These are phyloP conservation scores for Ascochyta fabae DNA, from an alignment of 2,329 filamentous ascomycete genomes.

Conservation along the genomic window DNA sequence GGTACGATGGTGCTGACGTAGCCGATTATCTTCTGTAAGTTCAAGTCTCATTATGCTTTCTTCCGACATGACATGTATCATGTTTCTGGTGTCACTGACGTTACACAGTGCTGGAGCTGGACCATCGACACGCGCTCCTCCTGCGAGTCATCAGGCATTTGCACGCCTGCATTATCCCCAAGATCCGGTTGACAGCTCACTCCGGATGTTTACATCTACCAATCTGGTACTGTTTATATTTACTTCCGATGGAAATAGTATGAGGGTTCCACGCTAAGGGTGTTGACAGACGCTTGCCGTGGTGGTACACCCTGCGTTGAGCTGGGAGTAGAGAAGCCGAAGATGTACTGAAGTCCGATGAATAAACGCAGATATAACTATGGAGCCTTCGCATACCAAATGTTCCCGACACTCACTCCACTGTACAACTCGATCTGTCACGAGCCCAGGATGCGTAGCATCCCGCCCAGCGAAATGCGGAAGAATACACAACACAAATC, in stretches of 20 bases:
- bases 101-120: neutral
- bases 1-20: neutral
- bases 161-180: neutral
- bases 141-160: slow-evolving; percentile 7
- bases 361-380: slow-evolving; percentile 5
- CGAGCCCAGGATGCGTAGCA: neutral
- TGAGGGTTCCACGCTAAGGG: slow-evolving; percentile 1
- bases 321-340: slow-evolving; percentile 9
- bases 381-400: neutral
- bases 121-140: neutral
- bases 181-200: slow-evolving; percentile 2
- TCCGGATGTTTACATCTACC: slow-evolving; percentile 1
- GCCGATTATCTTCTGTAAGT: neutral
- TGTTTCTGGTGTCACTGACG: neutral
- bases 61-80: neutral
- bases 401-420: neutral
- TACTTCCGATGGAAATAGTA: neutral
- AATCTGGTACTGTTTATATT: neutral
- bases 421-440: neutral
- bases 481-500: neutral
- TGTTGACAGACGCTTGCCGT: neutral
- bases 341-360: slow-evolving; percentile 2
- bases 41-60: neutral
- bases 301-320: neutral
- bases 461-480: neutral